Base-by-base conservation (phyloP, 2,329 filamentous ascomycete species). In the Verticillium isaacii region DNA sequence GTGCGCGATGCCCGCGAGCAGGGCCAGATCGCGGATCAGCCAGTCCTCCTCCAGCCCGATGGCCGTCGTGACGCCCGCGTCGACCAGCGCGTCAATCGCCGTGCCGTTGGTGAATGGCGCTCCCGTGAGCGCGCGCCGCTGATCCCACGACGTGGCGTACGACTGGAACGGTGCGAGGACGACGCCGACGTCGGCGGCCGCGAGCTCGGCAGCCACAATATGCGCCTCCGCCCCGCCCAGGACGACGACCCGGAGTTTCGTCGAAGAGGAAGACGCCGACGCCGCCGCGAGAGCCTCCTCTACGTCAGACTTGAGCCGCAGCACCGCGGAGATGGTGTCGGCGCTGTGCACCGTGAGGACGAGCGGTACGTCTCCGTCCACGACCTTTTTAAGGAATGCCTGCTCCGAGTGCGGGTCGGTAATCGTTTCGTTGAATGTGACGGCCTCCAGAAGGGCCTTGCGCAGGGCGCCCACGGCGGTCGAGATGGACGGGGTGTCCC, bases 21-120 rank as follows among this genome's bases (percentile, higher is more conserved):
- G 73, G 0, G 79, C 82, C 64, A 90, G 67, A 64, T 89, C 84
- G 34, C 86, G 77, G 3, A 88, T 79, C 59, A 85, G 69, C 85
- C 84, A 89, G 66, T 88, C 85, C 69, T 89, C 85, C 52, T 82
- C 77, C 5, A 87, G 77, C 0, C 86, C 84, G 29, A 89, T 80
- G 0, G 81, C 87, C 1, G 83, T 78, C 3, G 74, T 69, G 0
- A 89, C 87, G 2, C 86, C 87, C 0, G 86, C 86, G 8, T 80
- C 79, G 0, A 87, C 66, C 1, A 90, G 78, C 14, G 68, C 71
- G 64, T 89, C 85, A 5, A 88, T 75, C 0, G 81, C 80, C 1
- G 87, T 89, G 32, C 86, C 86, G 66, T 89, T 88, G 0, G 86
- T 88, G 0, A 90, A 77, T 1, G 88, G 88, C 5, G 87, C 87